Base-by-base conservation (phyloP, 805 yeast genomes). In the Saturnispora sanitii region DNA sequence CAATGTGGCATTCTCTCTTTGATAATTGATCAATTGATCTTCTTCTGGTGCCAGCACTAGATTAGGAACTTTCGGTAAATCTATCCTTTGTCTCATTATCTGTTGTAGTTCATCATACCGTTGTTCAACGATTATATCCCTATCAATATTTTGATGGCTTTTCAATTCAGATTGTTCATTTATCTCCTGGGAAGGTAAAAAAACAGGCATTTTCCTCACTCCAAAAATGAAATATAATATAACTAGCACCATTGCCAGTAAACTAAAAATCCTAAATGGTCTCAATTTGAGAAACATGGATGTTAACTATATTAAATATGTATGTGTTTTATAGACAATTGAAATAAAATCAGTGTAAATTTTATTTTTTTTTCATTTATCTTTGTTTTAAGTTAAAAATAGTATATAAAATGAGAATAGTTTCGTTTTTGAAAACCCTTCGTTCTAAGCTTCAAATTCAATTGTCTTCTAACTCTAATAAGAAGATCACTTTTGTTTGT, bases 1-100 rank as follows among this genome's bases (percentile, higher is more conserved):
- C 37, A 85, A 67, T 1, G 94, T 82, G 3, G 95, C 95, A 52
- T 77, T 82, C 6, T 81, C 88, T n/a, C 64, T 57, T 19, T 61
- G 48, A 47, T 62, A 61, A 12, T 12, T 12, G 7, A 6, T 6
- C 7, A 27, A 11, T 11, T 27, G 16, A 8, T 42, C 37, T 20
- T 16, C 47, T 4, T 43, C 41, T 7, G 61, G 54, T 3, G 56
- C 48, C 12, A 56, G 38, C 8, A 58, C 58, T 13, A 70, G 41
- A 38, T 62, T 57, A 4, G 52, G 53, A 4, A 60, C 63, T 43
- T 66, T 67, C 1, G 84, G 84, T 49, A 74, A 79, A 21, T 41
- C 35, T 19, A 77, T 69, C 15, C 58, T 56, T 29, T 51, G 43
- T 2, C 49, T 44, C 41, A 73, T 42, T 13, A 70, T 58, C 2